These are phyloP conservation scores for Anthracocystis panici-leucophaei DNA, from an alignment of 1,284 basidiomycete species.

Conservation along the genomic window DNA sequence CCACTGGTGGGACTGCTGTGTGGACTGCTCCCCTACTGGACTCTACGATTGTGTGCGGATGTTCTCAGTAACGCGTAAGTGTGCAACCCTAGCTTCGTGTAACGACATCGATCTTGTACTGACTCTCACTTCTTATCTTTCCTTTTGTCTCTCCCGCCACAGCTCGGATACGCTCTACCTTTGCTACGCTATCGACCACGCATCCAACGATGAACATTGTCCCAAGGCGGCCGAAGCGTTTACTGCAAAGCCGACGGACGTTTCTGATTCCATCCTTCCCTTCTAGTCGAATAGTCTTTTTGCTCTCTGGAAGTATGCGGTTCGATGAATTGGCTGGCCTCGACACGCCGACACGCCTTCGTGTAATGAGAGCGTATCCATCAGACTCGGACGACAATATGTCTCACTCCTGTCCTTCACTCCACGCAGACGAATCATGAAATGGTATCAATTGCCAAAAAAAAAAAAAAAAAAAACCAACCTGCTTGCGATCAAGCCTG, in stretches of 20 bases:
- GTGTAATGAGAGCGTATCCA: neutral
- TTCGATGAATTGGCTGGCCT: neutral
- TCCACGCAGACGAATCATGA: neutral
- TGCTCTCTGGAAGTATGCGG: neutral
- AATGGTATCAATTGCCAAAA: neutral
- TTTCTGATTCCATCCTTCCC: conserved; percentile 39
- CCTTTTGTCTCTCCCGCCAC: neutral
- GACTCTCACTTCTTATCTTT: neutral
- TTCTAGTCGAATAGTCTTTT: conserved; percentile 13
- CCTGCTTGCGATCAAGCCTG: neutral
- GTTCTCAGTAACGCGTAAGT: conserved; percentile 80
- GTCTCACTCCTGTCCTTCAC: neutral
- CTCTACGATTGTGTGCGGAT: conserved; percentile 84
- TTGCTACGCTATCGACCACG: conserved; percentile 88
- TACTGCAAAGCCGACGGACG: conserved; percentile 32
- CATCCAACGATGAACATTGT: conserved; percentile 70
- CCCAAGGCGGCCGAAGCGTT: conserved; percentile 45
- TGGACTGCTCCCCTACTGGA: conserved; percentile 82
- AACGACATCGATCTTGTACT: neutral
- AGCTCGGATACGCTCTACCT: conserved; percentile 82
- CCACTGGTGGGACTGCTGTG: conserved; percentile 81
- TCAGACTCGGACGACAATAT: neutral
- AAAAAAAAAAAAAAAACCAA: neutral
- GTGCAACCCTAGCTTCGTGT: neutral
- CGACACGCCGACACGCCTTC: neutral